Conservation (phyloP, 2,329 filamentous ascomycete genomes). For the Colletotrichum musae region DNA sequence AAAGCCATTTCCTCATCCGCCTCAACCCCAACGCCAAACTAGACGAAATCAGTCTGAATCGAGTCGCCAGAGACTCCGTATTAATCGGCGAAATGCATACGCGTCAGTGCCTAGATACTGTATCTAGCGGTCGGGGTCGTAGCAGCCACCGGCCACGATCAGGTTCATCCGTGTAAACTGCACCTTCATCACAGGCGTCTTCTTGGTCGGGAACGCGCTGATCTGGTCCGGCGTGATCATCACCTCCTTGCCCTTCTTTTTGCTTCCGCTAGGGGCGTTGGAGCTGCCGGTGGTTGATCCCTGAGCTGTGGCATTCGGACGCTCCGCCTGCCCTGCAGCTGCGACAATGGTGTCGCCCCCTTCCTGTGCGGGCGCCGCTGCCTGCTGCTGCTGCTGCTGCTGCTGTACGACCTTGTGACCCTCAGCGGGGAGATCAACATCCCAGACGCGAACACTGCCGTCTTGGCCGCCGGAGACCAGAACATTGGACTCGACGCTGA, state of each 20-base stretch:
- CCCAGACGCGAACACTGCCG: constrained; percentile 94
- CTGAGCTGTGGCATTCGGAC: constrained; percentile 45
- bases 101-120: not conserved
- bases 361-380: constrained; percentile 44
- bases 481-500: constrained; percentile 92
- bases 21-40: constrained; percentile 39
- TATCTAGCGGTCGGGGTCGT: constrained; percentile 66
- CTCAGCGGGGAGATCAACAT: constrained; percentile 81
- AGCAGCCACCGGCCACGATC: constrained; percentile 86
- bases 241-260: constrained; percentile 91
- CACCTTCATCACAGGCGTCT: constrained; percentile 93
- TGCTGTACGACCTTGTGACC: constrained; percentile 67
- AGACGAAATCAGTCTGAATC: constrained; percentile 32
- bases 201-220: constrained; percentile 95
- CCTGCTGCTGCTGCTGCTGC: constrained; percentile 27
- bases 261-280: constrained; percentile 52
- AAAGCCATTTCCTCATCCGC: constrained; percentile 18
- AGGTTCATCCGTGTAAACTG: constrained; percentile 96
- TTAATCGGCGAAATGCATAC: constrained; percentile 1
- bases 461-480: constrained; percentile 93
- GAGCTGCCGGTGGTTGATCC: constrained; percentile 46
- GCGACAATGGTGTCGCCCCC: constrained; percentile 49
- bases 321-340: constrained; percentile 49
- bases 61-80: not conserved
- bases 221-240: constrained; percentile 95